A percentile compares a stretch with the other conserved stretches of the same genome.
These are phyloP conservation scores for Aspergillus sp. DNA, from an alignment of 2,329 filamentous ascomycete genomes.

Conservation along the genomic window DNA sequence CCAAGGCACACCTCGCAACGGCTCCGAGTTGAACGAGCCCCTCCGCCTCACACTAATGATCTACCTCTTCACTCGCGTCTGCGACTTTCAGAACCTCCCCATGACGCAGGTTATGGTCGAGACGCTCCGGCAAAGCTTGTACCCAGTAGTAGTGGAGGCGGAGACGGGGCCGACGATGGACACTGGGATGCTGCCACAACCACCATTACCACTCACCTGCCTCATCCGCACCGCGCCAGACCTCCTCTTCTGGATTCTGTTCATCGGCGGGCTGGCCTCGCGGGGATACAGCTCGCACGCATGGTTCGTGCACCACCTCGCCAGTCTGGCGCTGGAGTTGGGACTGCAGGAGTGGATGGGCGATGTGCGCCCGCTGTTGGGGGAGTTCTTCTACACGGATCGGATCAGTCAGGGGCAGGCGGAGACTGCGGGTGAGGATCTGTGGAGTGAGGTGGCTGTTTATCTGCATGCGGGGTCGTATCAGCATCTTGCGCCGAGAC, in stretches of 20 bases:
- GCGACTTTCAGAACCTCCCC: conserved; percentile 1
- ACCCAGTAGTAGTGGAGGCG: no score
- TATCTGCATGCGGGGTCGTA: neutral
- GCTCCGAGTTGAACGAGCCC: neutral
- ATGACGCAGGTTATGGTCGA: neutral
- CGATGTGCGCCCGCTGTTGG: neutral
- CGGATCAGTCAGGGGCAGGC: neutral
- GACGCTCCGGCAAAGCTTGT: neutral
- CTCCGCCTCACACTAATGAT: conserved; percentile 7
- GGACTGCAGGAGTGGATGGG: neutral
- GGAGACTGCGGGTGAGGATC: neutral
- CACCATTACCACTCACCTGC: neutral
- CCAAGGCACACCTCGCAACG: neutral
- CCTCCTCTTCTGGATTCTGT: conserved; percentile 15
- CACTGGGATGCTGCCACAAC: no score
- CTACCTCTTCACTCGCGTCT: conserved; percentile 4
- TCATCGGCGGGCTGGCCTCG: conserved; percentile 9
- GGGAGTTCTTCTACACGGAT: conserved; percentile 9
- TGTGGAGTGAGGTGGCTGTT: neutral
- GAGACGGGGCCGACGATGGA: no score
- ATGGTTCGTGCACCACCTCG: neutral
- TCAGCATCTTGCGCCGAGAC: neutral
- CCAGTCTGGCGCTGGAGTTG: neutral
- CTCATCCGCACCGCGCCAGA: neutral
- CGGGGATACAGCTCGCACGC: neutral